phyloP scores from a whole-genome alignment of 176 grass and related monocot genomes.

The Rhynchospora pubera region DNA sequence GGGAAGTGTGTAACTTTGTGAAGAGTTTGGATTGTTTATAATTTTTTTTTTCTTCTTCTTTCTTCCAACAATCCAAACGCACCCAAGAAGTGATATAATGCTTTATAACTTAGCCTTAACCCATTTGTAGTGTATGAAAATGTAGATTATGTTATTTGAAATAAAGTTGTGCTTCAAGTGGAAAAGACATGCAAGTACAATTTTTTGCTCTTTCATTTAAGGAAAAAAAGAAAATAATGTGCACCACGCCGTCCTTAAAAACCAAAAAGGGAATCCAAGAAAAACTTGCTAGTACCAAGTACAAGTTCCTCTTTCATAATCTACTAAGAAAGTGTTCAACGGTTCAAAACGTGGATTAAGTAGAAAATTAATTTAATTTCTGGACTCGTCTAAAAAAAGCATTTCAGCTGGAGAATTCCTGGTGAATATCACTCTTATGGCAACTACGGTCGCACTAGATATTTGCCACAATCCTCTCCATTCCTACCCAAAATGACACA shows the following conservation, averaged over 20 bases:
- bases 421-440: not conserved
- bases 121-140: not conserved
- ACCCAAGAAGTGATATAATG: too few relatives aligned
- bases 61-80: too few relatives aligned
- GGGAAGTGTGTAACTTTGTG: too few relatives aligned
- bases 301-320: not conserved
- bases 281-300: not conserved
- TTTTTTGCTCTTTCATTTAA: not conserved
- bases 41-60: too few relatives aligned
- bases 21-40: too few relatives aligned
- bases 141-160: not conserved
- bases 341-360: not conserved
- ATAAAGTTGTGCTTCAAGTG: not conserved
- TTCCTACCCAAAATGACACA: not conserved
- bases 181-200: not conserved
- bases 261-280: not conserved
- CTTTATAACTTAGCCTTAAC: too few relatives aligned
- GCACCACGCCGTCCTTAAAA: not conserved
- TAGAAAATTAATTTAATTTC: not conserved
- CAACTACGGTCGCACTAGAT: not conserved
- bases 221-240: not conserved
- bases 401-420: not conserved
- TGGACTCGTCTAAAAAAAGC: not conserved
- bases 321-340: not conserved
- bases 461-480: not conserved